Percentiles rank a stretch among this genome's conserved stretches.
Conservation (phyloP, 169 alveolate genomes). For the Amoebophrya sp. region DNA sequence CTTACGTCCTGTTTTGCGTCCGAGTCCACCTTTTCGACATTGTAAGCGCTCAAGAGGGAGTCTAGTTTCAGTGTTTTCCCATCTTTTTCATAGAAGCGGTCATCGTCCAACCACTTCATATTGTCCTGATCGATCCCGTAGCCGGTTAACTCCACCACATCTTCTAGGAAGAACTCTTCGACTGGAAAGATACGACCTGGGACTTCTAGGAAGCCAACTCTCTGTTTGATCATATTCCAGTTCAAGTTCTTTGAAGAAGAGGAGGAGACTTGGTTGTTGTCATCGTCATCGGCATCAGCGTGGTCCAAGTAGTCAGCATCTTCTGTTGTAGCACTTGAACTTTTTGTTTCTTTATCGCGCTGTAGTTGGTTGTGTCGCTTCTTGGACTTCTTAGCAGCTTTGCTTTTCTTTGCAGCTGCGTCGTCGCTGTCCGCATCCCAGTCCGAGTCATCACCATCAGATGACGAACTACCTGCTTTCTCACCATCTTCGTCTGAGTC, state of each 20-base stretch:
- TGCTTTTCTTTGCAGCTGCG: background rate
- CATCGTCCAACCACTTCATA: background rate
- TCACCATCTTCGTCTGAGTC: background rate
- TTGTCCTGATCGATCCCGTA: background rate
- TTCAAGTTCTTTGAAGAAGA: too few species aligned
- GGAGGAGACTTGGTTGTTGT: too few species aligned
- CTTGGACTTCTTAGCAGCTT: background rate
- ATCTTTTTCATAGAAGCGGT: background rate
- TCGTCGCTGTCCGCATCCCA: background rate
- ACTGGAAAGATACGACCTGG: background rate
- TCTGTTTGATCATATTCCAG: too few species aligned
- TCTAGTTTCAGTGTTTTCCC: background rate
- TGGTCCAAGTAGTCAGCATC: too few species aligned
- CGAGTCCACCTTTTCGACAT: background rate
- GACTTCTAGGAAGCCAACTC: background rate
- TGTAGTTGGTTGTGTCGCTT: too few species aligned
- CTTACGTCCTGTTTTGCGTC: background rate
- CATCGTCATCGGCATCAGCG: too few species aligned
- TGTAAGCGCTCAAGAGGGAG: too few species aligned
- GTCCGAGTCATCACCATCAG: background rate
- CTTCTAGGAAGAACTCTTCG: conserved; percentile 43
- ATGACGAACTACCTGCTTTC: too few species aligned
- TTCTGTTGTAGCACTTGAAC: too few species aligned
- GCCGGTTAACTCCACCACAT: conserved; percentile 13
- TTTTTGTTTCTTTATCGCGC: too few species aligned